Percentiles rank a stretch among this genome's conserved stretches.
These are phyloP conservation scores for Uromyces viciae-fabae DNA, from an alignment of 1,284 basidiomycete species.

Conservation along the genomic window DNA sequence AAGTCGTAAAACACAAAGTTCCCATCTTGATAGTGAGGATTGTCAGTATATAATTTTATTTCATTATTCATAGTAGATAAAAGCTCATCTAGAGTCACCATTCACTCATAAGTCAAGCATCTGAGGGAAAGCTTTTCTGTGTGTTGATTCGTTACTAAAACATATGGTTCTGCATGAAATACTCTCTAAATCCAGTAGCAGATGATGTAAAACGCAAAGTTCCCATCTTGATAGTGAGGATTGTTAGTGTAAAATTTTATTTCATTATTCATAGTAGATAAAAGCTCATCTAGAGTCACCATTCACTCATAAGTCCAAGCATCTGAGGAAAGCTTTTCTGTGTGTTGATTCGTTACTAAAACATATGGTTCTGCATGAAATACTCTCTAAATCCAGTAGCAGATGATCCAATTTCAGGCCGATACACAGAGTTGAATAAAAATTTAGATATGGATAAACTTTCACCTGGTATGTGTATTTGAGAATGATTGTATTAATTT, in stretches of 20 bases:
- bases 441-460: background rate
- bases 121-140: slow-evolving; percentile 15
- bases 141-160: slow-evolving; percentile 8
- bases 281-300: no score
- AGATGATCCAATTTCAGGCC: slow-evolving; percentile 20
- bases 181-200: slow-evolving; percentile 1
- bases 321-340: slow-evolving; percentile 14
- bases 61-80: no score
- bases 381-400: background rate
- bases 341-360: slow-evolving; percentile 8
- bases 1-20: no score
- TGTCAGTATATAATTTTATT: no score
- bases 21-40: no score
- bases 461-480: background rate
- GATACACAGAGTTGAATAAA: slow-evolving; percentile 2
- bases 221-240: no score
- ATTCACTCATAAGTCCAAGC: background rate
- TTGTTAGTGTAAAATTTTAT: no score
- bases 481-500: no score
- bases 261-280: no score
- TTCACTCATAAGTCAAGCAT: background rate
- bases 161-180: background rate
- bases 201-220: no score
- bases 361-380: background rate
- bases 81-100: no score